Base-by-base conservation (phyloP, 495 filamentous ascomycete species). In the Articulospora tetracladia region DNA sequence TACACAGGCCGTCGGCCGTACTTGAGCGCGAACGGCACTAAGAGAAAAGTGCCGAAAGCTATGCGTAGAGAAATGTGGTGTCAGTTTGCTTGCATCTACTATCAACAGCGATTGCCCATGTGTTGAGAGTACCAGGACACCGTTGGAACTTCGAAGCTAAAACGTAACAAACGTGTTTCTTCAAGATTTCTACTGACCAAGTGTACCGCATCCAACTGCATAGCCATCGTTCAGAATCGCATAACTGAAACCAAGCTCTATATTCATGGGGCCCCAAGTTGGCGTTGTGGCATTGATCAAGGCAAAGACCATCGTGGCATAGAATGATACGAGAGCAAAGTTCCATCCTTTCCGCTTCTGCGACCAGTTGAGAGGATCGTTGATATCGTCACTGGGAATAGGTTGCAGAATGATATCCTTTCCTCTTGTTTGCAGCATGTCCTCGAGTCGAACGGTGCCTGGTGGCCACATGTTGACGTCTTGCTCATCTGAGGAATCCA, bases 1-100 rank as follows among this genome's bases (percentile, higher is more conserved):
- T 80, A 80, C 13, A 80, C 62, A 1, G 74, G 70, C 2, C 79
- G 74, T 1, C 74, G 71, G 1, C 79, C 78, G 53, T 70, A 80
- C 27, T 77, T 78, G 55, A 74, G 67, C 0, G 75, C 76, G 20
- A 80, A 71, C 0, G 77, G 79, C 20, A 80, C 72, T 50, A 79
- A 66, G 52, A 82, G 61, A 12, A 77, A 60, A 41, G 70, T 72
- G 6, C 76, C 75, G 17, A 79, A n/a, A n/a, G n/a, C n/a, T n/a
- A n/a, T n/a, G n/a, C n/a, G n/a, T n/a, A n/a, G n/a, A n/a, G n/a
- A n/a, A n/a, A n/a, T n/a, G n/a, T n/a, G n/a, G n/a, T n/a, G n/a
- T n/a, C n/a, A n/a, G n/a, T n/a, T n/a, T n/a, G n/a, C n/a, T n/a
- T n/a, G n/a, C n/a, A n/a, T n/a, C n/a, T n/a, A n/a, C n/a, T n/a